phyloP scores from a whole-genome alignment of 1,284 basidiomycete species.

The Leccinum solheimii region DNA sequence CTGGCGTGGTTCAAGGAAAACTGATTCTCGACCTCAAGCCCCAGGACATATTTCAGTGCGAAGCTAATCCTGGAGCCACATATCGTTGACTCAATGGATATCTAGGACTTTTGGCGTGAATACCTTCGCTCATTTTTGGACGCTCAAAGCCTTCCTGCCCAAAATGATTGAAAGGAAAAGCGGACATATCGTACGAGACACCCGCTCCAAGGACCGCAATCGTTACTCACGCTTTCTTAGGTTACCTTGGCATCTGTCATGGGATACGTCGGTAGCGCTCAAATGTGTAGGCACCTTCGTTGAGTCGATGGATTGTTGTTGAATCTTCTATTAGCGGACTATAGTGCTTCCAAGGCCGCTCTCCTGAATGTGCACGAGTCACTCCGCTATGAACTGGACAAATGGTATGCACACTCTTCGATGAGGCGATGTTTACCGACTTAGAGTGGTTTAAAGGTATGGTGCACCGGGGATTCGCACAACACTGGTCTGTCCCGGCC shows the following conservation, averaged over 20 bases:
- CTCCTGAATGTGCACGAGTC: conserved; percentile 75
- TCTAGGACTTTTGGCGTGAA: conserved; percentile 88
- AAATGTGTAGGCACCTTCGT: conserved; percentile 64
- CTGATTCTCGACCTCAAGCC: conserved; percentile 76
- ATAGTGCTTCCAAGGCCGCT: conserved; percentile 87
- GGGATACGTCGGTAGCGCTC: conserved; percentile 73
- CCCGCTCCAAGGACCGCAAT: not conserved
- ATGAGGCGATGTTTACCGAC: conserved; percentile 5
- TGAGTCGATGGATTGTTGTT: not conserved
- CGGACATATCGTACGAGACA: conserved; percentile 80
- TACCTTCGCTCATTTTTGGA: conserved; percentile 87
- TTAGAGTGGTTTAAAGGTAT: conserved; percentile 50
- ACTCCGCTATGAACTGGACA: conserved; percentile 82
- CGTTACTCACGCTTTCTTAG: conserved; percentile 38
- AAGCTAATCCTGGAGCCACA: not conserved
- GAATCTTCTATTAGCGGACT: conserved; percentile 68
- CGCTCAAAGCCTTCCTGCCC: conserved; percentile 91
- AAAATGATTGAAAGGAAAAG: conserved; percentile 74
- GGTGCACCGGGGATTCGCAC: conserved; percentile 74
- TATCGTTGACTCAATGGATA: not conserved
- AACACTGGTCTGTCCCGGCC: conserved; percentile 77
- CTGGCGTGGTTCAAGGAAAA: conserved; percentile 93
- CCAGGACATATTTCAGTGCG: conserved; percentile 80
- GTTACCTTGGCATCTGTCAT: conserved; percentile 82
- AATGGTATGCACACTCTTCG: conserved; percentile 44